phyloP scores from a whole-genome alignment of 257 asterid species.

The Galeopsis tetrahit region DNA sequence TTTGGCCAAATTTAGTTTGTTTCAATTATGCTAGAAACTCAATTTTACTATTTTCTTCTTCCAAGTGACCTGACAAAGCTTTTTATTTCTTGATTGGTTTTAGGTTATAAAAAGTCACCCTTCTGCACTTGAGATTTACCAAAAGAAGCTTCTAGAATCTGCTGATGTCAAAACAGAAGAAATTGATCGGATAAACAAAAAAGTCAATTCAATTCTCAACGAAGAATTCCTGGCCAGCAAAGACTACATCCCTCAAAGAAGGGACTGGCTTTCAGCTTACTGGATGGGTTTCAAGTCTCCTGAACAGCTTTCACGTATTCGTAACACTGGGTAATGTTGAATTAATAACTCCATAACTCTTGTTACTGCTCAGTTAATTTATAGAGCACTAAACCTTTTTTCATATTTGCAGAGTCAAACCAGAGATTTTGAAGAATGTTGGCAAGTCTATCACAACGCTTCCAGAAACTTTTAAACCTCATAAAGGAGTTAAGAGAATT shows the following conservation, averaged over 20 bases:
- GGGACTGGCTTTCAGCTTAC: constrained; percentile 99
- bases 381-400: constrained; percentile 25
- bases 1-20: not conserved
- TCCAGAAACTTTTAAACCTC: constrained; percentile 83
- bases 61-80: constrained; percentile 2
- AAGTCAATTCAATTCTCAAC: constrained; percentile 77
- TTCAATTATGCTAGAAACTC: constrained; percentile 20
- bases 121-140: constrained; percentile 84
- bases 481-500: constrained; percentile 81
- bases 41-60: constrained; percentile 18
- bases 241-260: constrained; percentile 77
- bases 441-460: constrained; percentile 85
- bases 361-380: constrained; percentile 5
- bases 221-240: constrained; percentile 97
- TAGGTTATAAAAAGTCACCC: constrained; percentile 90
- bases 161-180: constrained; percentile 73
- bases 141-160: constrained; percentile 73
- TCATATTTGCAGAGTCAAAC: constrained; percentile 69
- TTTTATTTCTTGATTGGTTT: constrained; percentile 40
- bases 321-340: constrained; percentile 78
- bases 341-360: constrained; percentile 19
- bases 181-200: constrained; percentile 69
- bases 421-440: constrained; percentile 88
- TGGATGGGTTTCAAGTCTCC: constrained; percentile 97
- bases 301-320: constrained; percentile 85